Evolutionary conservation across 768 basidiomycete genomes (phyloP), one percentile per base, ranked within the genome.

Genomic region (Pisolithus orientalis): DNA sequence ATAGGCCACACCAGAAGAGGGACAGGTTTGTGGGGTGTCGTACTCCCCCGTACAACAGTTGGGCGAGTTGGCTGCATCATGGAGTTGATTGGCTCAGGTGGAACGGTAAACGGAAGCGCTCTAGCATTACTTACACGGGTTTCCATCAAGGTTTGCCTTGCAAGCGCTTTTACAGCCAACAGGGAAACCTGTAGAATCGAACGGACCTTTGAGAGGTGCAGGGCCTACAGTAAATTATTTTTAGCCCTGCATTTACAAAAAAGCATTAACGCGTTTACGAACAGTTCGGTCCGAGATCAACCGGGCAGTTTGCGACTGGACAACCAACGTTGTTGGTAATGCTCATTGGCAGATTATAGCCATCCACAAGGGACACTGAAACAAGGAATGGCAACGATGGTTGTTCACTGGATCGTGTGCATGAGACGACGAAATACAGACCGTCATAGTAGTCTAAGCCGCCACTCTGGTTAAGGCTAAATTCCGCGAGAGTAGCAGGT

Each of bases 401-500:
- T 27, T n/a, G 42, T 27, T 27, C n/a, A 27, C 25, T 27, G n/a
- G 21, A 43, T 24, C 9, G 10, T 21, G 10, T 24, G 13, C 9
- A 24, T 34, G 13, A 34, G 2, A 6, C n/a, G 10, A 29, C 6
- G 9, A 6, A 14, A 9, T 44, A 40, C 64, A 28, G 55, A 80
- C 80, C 76, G 60, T 83, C 81, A 53, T 81, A 85, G 54, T 67
- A 80, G 56, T 84, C 82, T 0, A 38, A 50, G 51, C 66, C 71
- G 10, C 69, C 73, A 45, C 60, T 73, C 43, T 61, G 64, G 2
- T 65, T 75, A 10, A 84, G 62, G 25, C 79, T 84, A 68, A 75
- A 84, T 57, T 85, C 82, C 1, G 84, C 83, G 24, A 85, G 69
- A 6, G 77, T 76, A 13, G 78, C 82, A 32, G 84, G 84, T 28